Evolutionary conservation across 2,329 filamentous ascomycete species (phyloP).

Genomic region (Apiospora saccharicola): DNA sequence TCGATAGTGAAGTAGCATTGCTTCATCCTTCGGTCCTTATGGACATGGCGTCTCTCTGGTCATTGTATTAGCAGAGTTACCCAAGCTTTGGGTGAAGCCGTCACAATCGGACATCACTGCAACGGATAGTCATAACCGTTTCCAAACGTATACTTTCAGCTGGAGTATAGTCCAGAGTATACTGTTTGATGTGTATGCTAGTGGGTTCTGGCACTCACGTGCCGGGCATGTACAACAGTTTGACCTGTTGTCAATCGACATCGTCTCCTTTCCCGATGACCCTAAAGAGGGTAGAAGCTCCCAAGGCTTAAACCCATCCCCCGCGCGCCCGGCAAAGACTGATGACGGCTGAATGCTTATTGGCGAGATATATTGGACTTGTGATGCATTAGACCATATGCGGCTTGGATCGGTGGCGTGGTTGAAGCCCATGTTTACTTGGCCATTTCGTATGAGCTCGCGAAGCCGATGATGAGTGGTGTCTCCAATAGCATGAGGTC

Average conservation of each 20-base stretch:
- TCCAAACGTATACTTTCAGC: neutral
- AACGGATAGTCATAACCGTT: neutral
- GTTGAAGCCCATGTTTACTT: neutral
- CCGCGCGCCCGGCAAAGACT: neutral
- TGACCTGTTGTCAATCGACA: neutral
- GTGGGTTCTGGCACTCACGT: neutral
- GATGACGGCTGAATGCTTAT: slow-evolving; percentile 1
- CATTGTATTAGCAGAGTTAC: neutral
- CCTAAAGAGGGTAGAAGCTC: neutral
- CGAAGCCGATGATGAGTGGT: neutral
- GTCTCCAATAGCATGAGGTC: neutral
- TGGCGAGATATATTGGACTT: neutral
- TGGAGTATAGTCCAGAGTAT: neutral
- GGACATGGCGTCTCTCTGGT: neutral
- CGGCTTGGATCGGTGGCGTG: neutral
- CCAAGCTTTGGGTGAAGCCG: neutral
- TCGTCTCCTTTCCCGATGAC: neutral
- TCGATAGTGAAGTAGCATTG: slow-evolving; percentile 19
- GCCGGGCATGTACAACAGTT: neutral
- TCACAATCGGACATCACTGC: neutral
- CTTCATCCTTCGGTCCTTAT: neutral
- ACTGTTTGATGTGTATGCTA: neutral
- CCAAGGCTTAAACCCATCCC: neutral
- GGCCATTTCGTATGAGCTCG: neutral
- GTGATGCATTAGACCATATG: neutral